Evolutionary conservation across 257 asterid genomes (phyloP).

Genomic region (Fraxinus cuspidata): DNA sequence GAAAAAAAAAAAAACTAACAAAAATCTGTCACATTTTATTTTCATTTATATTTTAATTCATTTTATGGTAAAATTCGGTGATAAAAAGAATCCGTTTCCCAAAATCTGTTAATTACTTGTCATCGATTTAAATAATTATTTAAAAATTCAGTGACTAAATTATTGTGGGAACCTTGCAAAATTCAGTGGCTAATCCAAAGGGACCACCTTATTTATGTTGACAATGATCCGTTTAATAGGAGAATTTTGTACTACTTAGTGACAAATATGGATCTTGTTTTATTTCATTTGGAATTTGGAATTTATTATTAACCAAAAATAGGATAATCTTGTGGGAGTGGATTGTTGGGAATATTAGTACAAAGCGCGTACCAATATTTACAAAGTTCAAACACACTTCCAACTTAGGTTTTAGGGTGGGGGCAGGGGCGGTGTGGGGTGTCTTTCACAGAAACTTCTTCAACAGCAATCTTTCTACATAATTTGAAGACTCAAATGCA

Average conservation of each 20-base stretch:
- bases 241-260: neutral
- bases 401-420: neutral
- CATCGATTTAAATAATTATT: too few relatives aligned
- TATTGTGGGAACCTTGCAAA: neutral
- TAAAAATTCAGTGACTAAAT: too few relatives aligned
- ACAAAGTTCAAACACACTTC: neutral
- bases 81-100: too few relatives aligned
- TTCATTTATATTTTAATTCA: too few relatives aligned
- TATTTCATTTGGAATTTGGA: neutral
- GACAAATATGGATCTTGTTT: neutral
- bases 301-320: neutral
- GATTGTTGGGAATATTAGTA: neutral
- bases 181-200: neutral
- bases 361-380: neutral
- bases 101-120: too few relatives aligned
- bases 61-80: too few relatives aligned
- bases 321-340: too few relatives aligned
- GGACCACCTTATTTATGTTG: neutral
- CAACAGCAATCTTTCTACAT: neutral
- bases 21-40: too few relatives aligned
- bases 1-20: too few relatives aligned
- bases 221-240: neutral
- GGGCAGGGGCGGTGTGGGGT: neutral
- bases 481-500: neutral
- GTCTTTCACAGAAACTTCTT: neutral